These are phyloP conservation scores for Colletotrichum truncatum DNA, from an alignment of 2,329 filamentous ascomycete species.

Conservation along the genomic window DNA sequence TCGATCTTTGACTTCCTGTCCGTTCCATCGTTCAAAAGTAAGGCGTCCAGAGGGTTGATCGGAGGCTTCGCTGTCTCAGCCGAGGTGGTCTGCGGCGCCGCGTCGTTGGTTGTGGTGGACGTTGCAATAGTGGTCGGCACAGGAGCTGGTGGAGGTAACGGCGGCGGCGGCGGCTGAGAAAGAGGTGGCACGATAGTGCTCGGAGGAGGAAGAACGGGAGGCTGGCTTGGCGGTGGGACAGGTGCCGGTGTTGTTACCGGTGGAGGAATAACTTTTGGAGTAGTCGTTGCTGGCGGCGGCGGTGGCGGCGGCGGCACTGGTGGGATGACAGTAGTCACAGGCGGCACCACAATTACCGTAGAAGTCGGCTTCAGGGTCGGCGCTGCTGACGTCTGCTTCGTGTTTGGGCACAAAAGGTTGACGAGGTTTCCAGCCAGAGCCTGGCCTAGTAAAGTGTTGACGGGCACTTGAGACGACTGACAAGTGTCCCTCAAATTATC, in stretches of 20 bases:
- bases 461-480: slow-evolving; percentile 32
- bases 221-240: background rate
- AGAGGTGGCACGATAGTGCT: background rate
- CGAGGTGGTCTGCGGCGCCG: background rate
- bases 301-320: background rate
- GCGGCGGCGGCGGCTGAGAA: background rate
- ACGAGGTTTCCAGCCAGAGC: slow-evolving; percentile 47
- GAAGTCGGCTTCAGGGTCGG: slow-evolving; percentile 4
- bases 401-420: slow-evolving; percentile 42
- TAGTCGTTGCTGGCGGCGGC: background rate
- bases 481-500: slow-evolving; percentile 40
- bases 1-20: background rate
- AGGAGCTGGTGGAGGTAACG: background rate
- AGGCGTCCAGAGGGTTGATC: slow-evolving; percentile 22
- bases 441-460: slow-evolving; percentile 46
- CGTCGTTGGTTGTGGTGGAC: background rate
- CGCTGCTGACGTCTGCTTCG: background rate
- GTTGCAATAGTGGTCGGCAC: background rate
- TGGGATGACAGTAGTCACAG: background rate
- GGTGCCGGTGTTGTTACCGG: background rate
- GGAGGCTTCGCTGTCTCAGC: background rate
- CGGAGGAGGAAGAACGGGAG: background rate
- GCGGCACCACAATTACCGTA: background rate
- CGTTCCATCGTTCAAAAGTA: slow-evolving; percentile 12
- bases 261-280: background rate